Evolutionary conservation across 2,329 filamentous ascomycete genomes (phyloP), one percentile per base, ranked within the genome.

Genomic region (Bisporella sp.): DNA sequence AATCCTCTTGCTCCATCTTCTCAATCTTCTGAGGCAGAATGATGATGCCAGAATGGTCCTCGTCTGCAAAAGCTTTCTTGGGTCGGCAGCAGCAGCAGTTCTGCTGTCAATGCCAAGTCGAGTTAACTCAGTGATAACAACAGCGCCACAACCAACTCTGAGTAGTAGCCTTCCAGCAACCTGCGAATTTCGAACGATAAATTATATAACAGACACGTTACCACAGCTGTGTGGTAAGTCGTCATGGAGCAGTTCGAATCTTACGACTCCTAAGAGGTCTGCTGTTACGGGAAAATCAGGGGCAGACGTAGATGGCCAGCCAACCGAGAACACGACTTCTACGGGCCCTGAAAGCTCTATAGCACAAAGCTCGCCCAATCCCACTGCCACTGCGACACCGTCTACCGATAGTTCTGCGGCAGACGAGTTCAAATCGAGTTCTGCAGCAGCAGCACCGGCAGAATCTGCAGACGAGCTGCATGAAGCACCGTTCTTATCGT

Each of bases 401-500:
- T 45, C 49, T 13, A 46, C 46, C 11, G 45, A 45, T 21, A 48
- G 54, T 13, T 33, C 48, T 9, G 46, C 52, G 5, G 49, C 49
- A 12, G 56, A 61, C 41, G 48, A 55, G 3, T 60, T 63, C 28
- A 53, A 52, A 6, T 21, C 21, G 3, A 21, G 21, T 21, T 21
- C 21, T 3, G 21, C 21, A 21, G 21, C 21, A 21, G 21, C 21
- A 21, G 21, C 21, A 21, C 21, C 21, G 21, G 21, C 21, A 21
- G 21, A 21, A 21, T 21, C 21, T 21, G 21, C 21, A 21, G 62
- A 58, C 30, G 62, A 66, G 50, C 48, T 66, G 31, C 59, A 63
- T 32, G 87, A 88, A 58, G 79, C 84, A 43, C 85, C 90, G 5
- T 97, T 97, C 66, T 82, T 97, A 61, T 96, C 93, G 0, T 99